These are phyloP conservation scores for Striga asiatica DNA, from an alignment of 257 asterid species.

Conservation along the genomic window DNA sequence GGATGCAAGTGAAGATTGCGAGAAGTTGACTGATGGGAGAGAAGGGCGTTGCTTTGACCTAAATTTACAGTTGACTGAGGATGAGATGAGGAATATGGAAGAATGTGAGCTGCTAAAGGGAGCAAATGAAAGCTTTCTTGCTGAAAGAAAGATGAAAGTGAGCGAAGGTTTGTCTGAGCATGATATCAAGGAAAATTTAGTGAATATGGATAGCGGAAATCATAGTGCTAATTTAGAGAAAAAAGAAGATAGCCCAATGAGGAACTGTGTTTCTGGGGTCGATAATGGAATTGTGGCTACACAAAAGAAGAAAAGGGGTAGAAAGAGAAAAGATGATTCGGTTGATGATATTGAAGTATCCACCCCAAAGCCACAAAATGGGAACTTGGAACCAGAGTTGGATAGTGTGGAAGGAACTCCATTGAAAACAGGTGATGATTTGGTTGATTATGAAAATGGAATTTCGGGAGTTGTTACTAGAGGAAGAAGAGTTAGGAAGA, in stretches of 20 bases:
- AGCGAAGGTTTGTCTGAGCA: conserved; percentile 21
- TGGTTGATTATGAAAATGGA: conserved; percentile 21
- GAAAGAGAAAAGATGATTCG: conserved; percentile 44
- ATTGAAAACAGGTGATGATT: conserved; percentile 13
- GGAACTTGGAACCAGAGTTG: conserved; percentile 14
- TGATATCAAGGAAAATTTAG: conserved; percentile 16
- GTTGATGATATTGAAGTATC: conserved; percentile 15
- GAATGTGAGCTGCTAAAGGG: conserved; percentile 17
- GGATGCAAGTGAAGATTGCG: conserved; percentile 41
- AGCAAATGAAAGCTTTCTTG: conserved; percentile 14
- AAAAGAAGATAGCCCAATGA: conserved; percentile 20
- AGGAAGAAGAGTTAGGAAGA: conserved; percentile 54
- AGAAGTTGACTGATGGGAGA: conserved; percentile 20
- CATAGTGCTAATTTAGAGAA: conserved; percentile 12
- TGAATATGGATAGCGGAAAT: conserved; percentile 13
- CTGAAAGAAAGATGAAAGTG: conserved; percentile 18
- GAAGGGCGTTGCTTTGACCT: conserved; percentile 52
- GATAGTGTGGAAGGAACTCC: conserved; percentile 23
- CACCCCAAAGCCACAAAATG: conserved; percentile 22
- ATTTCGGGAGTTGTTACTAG: conserved; percentile 21
- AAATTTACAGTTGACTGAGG: conserved; percentile 58
- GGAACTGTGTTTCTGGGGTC: conserved; percentile 19
- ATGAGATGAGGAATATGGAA: conserved; percentile 34
- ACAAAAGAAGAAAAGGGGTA: conserved; percentile 42
- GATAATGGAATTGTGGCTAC: conserved; percentile 25